Evolutionary conservation across 1,284 basidiomycete species (phyloP).

Genomic region (Malassezia sympodialis): DNA sequence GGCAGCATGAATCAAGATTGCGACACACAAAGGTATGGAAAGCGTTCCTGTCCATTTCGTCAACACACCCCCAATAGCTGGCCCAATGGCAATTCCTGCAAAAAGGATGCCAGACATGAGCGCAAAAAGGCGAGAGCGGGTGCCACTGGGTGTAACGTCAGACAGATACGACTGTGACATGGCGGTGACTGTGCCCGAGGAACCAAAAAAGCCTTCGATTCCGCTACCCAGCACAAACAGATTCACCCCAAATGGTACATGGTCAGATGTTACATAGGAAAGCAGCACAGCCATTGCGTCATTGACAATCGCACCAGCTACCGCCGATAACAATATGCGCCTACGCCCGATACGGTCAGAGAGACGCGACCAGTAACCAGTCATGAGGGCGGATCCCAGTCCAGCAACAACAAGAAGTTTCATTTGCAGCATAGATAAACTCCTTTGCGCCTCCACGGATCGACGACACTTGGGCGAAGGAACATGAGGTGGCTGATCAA

Average conservation of each 20-base stretch:
- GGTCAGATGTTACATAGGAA: conserved; percentile 22
- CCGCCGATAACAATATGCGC: conserved; percentile 56
- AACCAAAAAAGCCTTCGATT: conserved; percentile 72
- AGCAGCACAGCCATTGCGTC: conserved; percentile 59
- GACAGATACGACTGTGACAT: conserved; percentile 68
- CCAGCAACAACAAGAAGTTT: conserved; percentile 65
- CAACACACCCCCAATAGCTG: conserved; percentile 36
- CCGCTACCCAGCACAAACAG: conserved; percentile 70
- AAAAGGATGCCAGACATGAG: conserved; percentile 36
- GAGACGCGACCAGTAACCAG: conserved; percentile 76
- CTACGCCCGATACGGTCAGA: conserved; percentile 69
- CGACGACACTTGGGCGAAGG: conserved; percentile 7
- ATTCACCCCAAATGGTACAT: conserved; percentile 55
- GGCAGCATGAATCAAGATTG: conserved; percentile 25
- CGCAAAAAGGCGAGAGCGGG: conserved; percentile 35
- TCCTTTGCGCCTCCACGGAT: conserved; percentile 9
- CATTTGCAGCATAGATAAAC: conserved; percentile 26
- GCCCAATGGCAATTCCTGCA: conserved; percentile 38
- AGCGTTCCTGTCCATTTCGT: conserved; percentile 32
- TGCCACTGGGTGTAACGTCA: conserved; percentile 37
- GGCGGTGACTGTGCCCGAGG: conserved; percentile 69
- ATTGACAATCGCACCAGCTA: conserved; percentile 47
- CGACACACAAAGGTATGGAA: conserved; percentile 26
- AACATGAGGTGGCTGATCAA: neutral
- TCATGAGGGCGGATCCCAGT: conserved; percentile 68